Percentiles rank a stretch among this genome's conserved stretches.
Evolutionary conservation across 805 yeast species (phyloP).

Genomic region (Candida quercuum): DNA sequence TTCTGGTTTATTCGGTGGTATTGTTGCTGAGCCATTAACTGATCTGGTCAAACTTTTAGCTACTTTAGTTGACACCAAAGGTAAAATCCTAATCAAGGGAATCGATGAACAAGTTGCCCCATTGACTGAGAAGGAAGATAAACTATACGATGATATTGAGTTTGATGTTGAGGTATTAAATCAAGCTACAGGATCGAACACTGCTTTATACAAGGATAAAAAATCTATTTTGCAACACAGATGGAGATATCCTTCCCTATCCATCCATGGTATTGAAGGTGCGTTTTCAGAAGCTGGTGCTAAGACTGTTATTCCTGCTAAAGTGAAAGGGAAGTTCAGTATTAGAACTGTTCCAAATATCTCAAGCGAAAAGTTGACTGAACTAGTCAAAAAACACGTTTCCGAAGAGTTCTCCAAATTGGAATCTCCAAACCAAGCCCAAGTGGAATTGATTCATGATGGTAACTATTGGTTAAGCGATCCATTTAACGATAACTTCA

Average conservation of each 20-base stretch:
- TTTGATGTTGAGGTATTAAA: constrained; percentile 81
- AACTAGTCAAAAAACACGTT: constrained; percentile 69
- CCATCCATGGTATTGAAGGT: constrained; percentile 96
- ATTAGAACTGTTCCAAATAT: constrained; percentile 97
- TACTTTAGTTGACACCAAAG: constrained; percentile 72
- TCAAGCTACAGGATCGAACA: constrained; percentile 82
- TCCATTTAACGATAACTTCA: constrained; percentile 87
- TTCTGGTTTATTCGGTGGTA: constrained; percentile 96
- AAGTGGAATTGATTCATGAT: constrained; percentile 79
- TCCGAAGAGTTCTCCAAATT: constrained; percentile 59
- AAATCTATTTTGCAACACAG: constrained; percentile 91
- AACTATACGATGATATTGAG: constrained; percentile 79
- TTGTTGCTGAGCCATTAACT: constrained; percentile 95
- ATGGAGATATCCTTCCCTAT: constrained; percentile 97
- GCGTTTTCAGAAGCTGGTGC: constrained; percentile 95
- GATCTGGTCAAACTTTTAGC: constrained; percentile 79
- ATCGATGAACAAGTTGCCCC: constrained; percentile 94
- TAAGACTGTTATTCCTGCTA: constrained; percentile 96
- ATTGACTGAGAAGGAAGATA: constrained; percentile 72
- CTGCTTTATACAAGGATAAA: constrained; percentile 71
- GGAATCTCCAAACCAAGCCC: constrained; percentile 69
- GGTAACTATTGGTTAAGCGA: constrained; percentile 96
- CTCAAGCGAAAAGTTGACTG: constrained; percentile 70
- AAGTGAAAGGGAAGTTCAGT: constrained; percentile 90
- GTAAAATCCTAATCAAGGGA: constrained; percentile 85